Base-by-base conservation (phyloP, 768 basidiomycete genomes). In the Boletus rubroflammeus region DNA sequence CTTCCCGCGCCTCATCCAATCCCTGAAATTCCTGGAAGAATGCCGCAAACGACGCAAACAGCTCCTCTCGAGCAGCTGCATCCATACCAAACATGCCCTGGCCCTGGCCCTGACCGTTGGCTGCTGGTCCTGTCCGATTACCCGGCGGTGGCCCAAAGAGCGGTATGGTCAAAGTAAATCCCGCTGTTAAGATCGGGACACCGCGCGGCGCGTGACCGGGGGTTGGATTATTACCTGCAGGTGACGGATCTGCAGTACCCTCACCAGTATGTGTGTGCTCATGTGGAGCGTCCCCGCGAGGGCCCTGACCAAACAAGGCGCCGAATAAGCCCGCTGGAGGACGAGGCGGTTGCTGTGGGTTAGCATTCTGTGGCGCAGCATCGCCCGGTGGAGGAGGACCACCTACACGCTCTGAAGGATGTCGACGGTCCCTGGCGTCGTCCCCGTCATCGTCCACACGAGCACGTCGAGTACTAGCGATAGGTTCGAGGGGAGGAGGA, bases 371-470 rank as follows among this genome's bases (percentile, higher is more conserved):
- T 50, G 62, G 66, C 57, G 54, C 60, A 44, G 62, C 41, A 25
- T 63, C 55, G 25, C 46, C 62, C 34, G 9, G 60, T 21, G 61
- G 61, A 39, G 65, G 48, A 46, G 61, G 66, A 42, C 64, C 71
- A 73, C 71, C 50, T 49, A 73, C 68, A 47, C 85, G 81, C 65
- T 86, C 78, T 21, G 82, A 83, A 17, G 86, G 84, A 62, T 86
- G 84, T 52, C 85, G 77, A 52, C 79, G 76, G 62, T 86, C 82
- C 36, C 84, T 71, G 13, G 82, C 82, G 7, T 78, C 76, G 57
- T 87, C 84, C 6, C 76, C 76, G 51, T 86, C 84, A 50, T 83
- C 80, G 2, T 86, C 83, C 3, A 85, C 82, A 40, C 84, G 71
- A 17, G 78, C 74, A 23, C 84, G 83, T 40, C 84, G 71, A 45